These are phyloP conservation scores for Sporisorium graminicola DNA, from an alignment of 1,284 basidiomycete genomes.

Conservation along the genomic window DNA sequence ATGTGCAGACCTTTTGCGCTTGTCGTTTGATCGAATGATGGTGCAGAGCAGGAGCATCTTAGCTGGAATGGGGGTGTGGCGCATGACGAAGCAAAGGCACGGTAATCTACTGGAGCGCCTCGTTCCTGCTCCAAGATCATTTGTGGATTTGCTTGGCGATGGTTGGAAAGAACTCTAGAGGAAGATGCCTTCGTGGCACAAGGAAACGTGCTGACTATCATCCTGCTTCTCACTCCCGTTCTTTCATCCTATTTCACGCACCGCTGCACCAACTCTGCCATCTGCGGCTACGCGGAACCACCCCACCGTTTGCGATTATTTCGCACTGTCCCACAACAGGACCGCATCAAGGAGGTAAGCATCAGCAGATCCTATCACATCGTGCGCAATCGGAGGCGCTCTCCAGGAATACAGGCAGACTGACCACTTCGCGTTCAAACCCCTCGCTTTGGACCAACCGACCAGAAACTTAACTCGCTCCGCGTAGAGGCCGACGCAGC, in stretches of 20 bases:
- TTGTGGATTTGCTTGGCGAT: not conserved
- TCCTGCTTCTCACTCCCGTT: not conserved
- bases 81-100: not conserved
- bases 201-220: not conserved
- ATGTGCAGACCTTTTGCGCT: not conserved
- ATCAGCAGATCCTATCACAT: not conserved
- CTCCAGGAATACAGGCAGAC: not conserved
- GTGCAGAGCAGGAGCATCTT: not conserved
- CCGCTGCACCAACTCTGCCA: not conserved
- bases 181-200: not conserved
- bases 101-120: not conserved
- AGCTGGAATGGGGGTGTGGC: not conserved
- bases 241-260: not conserved
- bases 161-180: not conserved
- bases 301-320: too few relatives aligned
- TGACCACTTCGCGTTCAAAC: not conserved
- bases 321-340: conserved; percentile 62
- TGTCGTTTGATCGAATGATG: not conserved
- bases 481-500: conserved; percentile 89
- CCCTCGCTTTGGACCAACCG: not conserved
- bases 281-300: not conserved
- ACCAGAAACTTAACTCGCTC: conserved; percentile 75
- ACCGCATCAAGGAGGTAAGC: conserved; percentile 74
- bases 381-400: not conserved
- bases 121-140: not conserved